phyloP scores from a whole-genome alignment of 495 filamentous ascomycete species.

The Lophiostoma macrostomum region DNA sequence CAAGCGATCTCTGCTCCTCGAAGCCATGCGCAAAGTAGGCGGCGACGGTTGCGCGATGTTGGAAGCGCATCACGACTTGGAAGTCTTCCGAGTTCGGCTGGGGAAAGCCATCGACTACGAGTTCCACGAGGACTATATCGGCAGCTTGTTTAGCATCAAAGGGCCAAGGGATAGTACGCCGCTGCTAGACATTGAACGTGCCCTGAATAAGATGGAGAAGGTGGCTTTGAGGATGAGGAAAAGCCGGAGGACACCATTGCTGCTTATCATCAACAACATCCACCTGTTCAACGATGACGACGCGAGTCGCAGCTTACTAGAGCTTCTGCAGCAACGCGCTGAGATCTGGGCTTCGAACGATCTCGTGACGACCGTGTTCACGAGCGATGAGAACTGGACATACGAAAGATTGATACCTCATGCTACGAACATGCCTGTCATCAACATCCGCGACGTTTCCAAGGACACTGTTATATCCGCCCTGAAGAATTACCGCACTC shows the following conservation, averaged over 20 bases:
- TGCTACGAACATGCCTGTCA: conserved; percentile 83
- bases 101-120: conserved; percentile 25
- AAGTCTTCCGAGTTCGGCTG: conserved; percentile 24
- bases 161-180: conserved; percentile 21
- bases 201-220: conserved; percentile 26
- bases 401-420: conserved; percentile 88
- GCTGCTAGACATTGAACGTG: conserved; percentile 25
- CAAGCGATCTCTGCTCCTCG: conserved; percentile 16
- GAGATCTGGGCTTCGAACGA: conserved; percentile 22
- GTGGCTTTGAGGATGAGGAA: conserved; percentile 20
- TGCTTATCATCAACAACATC: conserved; percentile 23
- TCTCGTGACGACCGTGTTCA: conserved; percentile 58
- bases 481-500: conserved; percentile 65
- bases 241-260: conserved; percentile 1
- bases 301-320: conserved; percentile 5
- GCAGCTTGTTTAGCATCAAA: conserved; percentile 19
- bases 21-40: conserved; percentile 15
- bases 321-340: conserved; percentile 26
- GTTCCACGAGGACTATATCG: conserved; percentile 28
- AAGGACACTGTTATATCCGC: conserved; percentile 71
- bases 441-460: conserved; percentile 71
- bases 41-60: conserved; percentile 26
- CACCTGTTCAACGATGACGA: conserved; percentile 20
- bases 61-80: conserved; percentile 22
- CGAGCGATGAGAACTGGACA: conserved; percentile 95